Base-by-base conservation (phyloP, 2,329 filamentous ascomycete species). In the Cadophora sp. region DNA sequence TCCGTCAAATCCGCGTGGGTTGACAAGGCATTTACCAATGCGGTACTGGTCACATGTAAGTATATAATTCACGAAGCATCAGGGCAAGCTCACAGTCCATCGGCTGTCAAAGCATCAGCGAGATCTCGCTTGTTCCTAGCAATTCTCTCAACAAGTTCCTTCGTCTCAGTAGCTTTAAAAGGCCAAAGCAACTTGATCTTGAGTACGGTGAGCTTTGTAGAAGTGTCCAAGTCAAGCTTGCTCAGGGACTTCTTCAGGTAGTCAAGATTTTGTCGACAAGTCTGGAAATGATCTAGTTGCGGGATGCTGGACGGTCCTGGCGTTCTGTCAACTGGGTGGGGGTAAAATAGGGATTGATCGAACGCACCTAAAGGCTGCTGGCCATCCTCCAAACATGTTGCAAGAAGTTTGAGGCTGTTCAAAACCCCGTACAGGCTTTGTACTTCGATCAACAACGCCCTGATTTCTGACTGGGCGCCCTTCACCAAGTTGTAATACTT, bases 391-490 rank as follows among this genome's bases (percentile, higher is more conserved):
- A 67, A 39, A 48, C 61, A 67, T 48, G 43, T 59, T 30, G 62
- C 65, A n/a, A 67, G 43, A 13, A 67, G 47, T 33, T 64, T 61
- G 20, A 67, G 55, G 33, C 65, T 67, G 16, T 67, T 67, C 41
- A 67, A 39, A 14, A 67, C 65, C 11, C 65, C 65, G 20, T 67
- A 67, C 14, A 67, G 48, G 41, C 65, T 67, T 24, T 67, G 61
- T 2, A 65, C 50, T 27, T 67, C 66, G 13, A 67, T 18, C 41
- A 65, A 59, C 47, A 67, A 39, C 11, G 51, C 62, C 61, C 45
- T 64, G 30, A 67, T 67, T 16, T 67, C 66, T 16, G 50, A 45
- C 9, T 65, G 47, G 1, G 62, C 36, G 3, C 50, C 43, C 13
- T 67, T 67, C 30, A 58, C 62, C n/a, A 65, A 61, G 27, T 47